Percentiles rank a stretch among this genome's conserved stretches.
These are phyloP conservation scores for Hyphopichia khmerensis DNA, from an alignment of 1,139 yeast genomes.

Conservation along the genomic window DNA sequence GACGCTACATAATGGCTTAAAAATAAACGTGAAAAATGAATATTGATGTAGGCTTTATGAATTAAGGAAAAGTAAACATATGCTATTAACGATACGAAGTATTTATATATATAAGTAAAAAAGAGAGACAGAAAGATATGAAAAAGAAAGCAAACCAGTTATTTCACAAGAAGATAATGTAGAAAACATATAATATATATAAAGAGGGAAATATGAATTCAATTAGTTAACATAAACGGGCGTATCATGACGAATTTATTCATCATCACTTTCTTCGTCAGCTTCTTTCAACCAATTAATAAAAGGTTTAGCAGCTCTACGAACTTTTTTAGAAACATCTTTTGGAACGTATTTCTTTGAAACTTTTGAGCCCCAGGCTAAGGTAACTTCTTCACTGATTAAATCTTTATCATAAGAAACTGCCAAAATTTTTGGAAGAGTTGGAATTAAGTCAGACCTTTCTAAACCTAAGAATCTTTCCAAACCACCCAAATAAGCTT, in stretches of 20 bases:
- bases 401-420: conserved; percentile 80
- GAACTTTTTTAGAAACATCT: conserved; percentile 87
- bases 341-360: conserved; percentile 93
- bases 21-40: no score
- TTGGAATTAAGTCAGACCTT: conserved; percentile 70
- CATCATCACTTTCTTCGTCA: conserved; percentile 68
- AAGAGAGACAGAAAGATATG: neutral
- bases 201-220: neutral
- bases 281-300: conserved; percentile 94
- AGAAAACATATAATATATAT: neutral
- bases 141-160: neutral
- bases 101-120: neutral
- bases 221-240: neutral
- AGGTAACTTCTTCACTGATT: conserved; percentile 76
- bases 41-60: neutral
- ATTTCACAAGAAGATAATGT: neutral
- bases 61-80: neutral
- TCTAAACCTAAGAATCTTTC: conserved; percentile 90
- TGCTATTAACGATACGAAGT: neutral
- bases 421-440: conserved; percentile 79
- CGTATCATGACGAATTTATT: conserved; percentile 19
- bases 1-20: no score
- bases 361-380: conserved; percentile 87
- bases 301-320: conserved; percentile 95
- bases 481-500: conserved; percentile 90